These are phyloP conservation scores for Myxozyma monticola DNA, from an alignment of 805 yeast genomes.

Conservation along the genomic window DNA sequence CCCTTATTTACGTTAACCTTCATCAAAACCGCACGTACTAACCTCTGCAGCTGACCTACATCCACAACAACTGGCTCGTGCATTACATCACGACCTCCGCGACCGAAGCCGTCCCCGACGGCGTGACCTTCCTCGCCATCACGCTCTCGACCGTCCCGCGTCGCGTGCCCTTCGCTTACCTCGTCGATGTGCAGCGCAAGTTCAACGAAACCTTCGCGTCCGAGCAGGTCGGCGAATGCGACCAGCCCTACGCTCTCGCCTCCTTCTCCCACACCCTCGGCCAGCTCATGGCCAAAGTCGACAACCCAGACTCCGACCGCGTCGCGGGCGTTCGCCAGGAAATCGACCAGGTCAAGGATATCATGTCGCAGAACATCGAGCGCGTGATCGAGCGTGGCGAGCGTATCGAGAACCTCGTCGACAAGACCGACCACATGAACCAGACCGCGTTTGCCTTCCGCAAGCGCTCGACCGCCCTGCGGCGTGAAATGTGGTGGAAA, in stretches of 20 bases:
- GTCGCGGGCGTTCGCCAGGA: conserved; percentile 44
- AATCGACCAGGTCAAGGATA: conserved; percentile 60
- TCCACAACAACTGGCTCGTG: conserved; percentile 36
- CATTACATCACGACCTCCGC: conserved; percentile 38
- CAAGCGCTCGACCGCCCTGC: conserved; percentile 62
- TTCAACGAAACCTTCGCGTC: conserved; percentile 25
- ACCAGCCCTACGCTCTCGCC: conserved; percentile 22
- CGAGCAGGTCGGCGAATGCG: conserved; percentile 26
- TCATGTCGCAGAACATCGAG: conserved; percentile 74
- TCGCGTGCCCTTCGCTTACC: conserved; percentile 33
- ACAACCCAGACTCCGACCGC: conserved; percentile 20
- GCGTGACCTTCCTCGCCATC: conserved; percentile 37
- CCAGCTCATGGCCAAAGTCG: conserved; percentile 23
- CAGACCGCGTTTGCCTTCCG: conserved; percentile 67
- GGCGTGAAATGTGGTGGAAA: conserved; percentile 63
- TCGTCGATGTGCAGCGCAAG: conserved; percentile 31
- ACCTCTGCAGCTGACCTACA: conserved; percentile 33
- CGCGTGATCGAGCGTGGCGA: conserved; percentile 76
- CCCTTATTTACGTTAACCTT: neutral
- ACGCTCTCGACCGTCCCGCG: conserved; percentile 32
- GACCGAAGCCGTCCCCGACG: conserved; percentile 31
- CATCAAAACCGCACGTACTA: neutral
- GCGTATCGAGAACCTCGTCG: conserved; percentile 66
- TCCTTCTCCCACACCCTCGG: conserved; percentile 25
- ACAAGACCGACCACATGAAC: conserved; percentile 74